Evolutionary conservation across 768 basidiomycete species (phyloP), one percentile per base, ranked within the genome.

Genomic region (Lactifluus subvellereus): DNA sequence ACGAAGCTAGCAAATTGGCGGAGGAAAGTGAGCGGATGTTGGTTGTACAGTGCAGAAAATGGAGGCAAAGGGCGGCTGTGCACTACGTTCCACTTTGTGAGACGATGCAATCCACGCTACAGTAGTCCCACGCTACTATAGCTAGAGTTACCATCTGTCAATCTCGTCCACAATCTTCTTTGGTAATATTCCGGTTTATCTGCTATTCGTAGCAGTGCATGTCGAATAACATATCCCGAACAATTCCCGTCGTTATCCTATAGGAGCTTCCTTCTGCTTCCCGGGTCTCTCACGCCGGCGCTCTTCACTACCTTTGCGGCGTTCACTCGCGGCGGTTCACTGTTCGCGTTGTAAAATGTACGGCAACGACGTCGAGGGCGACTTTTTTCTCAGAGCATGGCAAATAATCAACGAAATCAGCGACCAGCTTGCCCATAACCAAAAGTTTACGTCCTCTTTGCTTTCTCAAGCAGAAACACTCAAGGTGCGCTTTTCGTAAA

Each of bases 391-490:
- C 45, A 37, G 65, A 22, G 67, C 67, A 57, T 68, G 67, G 61
- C 67, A 68, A 42, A 66, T 66, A 35, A 58, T 67, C 42, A 65
- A 69, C 4, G 79, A 80, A 55, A 74, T 80, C 37, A 72, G 72
- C 6, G 72, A 75, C 13, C 78, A 79, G 67, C 72, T 82, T 55
- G 71, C 74, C n/a, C 75, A 74, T 37, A 83, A 83, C 68, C 67
- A 77, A 54, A 76, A 73, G 27, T 71, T 80, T 43, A 73, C 78
- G 6, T 72, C 71, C 16, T 71, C 73, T n/a, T 71, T 83, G 8
- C 78, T 80, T 60, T 61, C 69, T 18, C 76, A 80, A 56, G 74
- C 77, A 0, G 74, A 74, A 4, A 72, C 77, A 20, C 74, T 82
- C 64, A 80, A 82, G 72, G 79, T 79, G 43, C 67, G 61, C 27